A percentile compares a stretch with the other conserved stretches of the same genome.
Evolutionary conservation across 345 rosid species (phyloP).

Genomic region (Bruguiera parviflora): DNA sequence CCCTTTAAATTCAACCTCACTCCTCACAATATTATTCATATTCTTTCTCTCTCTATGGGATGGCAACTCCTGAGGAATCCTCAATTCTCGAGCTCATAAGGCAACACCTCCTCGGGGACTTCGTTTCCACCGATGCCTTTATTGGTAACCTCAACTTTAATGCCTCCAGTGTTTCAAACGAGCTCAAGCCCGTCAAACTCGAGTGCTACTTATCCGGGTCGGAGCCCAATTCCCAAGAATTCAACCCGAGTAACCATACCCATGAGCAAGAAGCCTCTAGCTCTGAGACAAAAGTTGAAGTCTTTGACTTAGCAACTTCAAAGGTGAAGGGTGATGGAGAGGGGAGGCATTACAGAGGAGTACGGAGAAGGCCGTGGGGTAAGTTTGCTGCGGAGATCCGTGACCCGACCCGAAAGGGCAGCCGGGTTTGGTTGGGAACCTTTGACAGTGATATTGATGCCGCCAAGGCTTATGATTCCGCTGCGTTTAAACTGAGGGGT

Average conservation of each 20-base stretch:
- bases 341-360: slow-evolving; percentile 73
- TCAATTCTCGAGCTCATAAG: slow-evolving; percentile 40
- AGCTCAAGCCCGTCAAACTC: slow-evolving; percentile 33
- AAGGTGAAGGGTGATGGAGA: slow-evolving; percentile 9
- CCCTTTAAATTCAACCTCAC: neutral
- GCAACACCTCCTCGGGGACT: slow-evolving; percentile 57
- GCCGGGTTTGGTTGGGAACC: slow-evolving; percentile 91
- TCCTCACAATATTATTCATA: neutral
- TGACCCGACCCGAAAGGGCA: slow-evolving; percentile 72
- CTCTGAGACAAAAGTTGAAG: slow-evolving; percentile 26
- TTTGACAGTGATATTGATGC: slow-evolving; percentile 69
- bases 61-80: slow-evolving; percentile 39
- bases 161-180: slow-evolving; percentile 18
- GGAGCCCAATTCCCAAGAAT: slow-evolving; percentile 35
- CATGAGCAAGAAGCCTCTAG: slow-evolving; percentile 13
- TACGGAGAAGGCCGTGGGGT: slow-evolving; percentile 91
- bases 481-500: slow-evolving; percentile 84
- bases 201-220: slow-evolving; percentile 28
- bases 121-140: slow-evolving; percentile 40
- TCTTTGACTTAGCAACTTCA: slow-evolving; percentile 19
- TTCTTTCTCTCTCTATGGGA: neutral
- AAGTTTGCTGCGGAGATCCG: slow-evolving; percentile 94
- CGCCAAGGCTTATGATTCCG: slow-evolving; percentile 83
- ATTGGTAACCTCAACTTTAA: slow-evolving; percentile 27
- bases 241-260: slow-evolving; percentile 16